Base-by-base conservation (phyloP, 768 basidiomycete genomes). In the Chlorophyllum brunneum region DNA sequence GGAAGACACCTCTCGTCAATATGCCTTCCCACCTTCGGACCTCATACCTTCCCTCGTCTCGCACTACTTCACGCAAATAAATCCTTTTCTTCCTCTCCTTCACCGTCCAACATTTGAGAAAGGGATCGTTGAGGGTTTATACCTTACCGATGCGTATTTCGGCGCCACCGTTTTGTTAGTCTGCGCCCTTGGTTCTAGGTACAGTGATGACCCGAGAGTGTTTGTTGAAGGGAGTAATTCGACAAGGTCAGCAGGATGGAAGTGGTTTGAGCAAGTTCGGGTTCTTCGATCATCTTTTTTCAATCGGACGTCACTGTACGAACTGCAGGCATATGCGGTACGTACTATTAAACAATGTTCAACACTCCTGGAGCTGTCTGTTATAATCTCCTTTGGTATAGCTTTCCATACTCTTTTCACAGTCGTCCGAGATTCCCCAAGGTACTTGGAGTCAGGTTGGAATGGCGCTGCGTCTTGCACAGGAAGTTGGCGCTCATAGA, bases 401-500 rank as follows among this genome's bases (percentile, higher is more conserved):
- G 83, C 63, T 85, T 33, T 68, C 71, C 38, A 70, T 77, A 0
- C 27, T 74, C 36, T 84, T 73, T 66, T 63, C 76, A 22, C 75
- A 76, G 49, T 73, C 78, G 0, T 76, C 74, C 6, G 74, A 68
- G 55, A 66, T 70, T 0, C 74, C 80, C 0, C 80, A 83, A 44
- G 75, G 79, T 8, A 68, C 69, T 36, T 92, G 88, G 88, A 75
- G 76, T 4, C 71, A 81, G 6, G 72, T 82, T 31, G 85, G 86
- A 0, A 68, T 85, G 36, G 86, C 83, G n/a, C 65, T 92, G 27
- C 82, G 88, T 2, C 70, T 84, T 43, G 80, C 83, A 1, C 83
- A 89, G 62, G 89, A 93, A 56, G 79, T 89, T 33, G 83, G 91
- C 24, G 85, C 81, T 1, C 91, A 92, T 65, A 64, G 63, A 40